Base-by-base conservation (phyloP, 1,284 basidiomycete genomes). In the Austroboletus olivaceoglutinosus region DNA sequence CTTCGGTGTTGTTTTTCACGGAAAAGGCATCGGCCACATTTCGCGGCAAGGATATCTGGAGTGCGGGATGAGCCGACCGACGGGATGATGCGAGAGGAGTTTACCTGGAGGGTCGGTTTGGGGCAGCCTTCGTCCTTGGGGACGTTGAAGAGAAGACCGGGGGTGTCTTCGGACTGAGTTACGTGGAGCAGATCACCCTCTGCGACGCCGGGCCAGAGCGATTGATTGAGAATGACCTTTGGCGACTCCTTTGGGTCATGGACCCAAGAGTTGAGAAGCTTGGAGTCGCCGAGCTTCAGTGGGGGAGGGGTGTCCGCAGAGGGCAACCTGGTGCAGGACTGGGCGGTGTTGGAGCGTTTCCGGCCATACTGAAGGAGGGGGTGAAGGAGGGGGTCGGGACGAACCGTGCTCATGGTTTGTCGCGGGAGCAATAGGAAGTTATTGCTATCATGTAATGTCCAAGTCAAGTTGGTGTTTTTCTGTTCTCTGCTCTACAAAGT, bases 121-220 rank as follows among this genome's bases (percentile, higher is more conserved):
- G 76, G 53, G 50, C 71, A 73, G 25, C 74, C 73, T 51, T 89
- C 86, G 45, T 87, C 82, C 58, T 75, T 80, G 19, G 78, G 77
- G 7, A 85, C 81, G 21, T 78, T 73, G 63, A 89, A 89, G 33
- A 91, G 70, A 57, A 86, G 84, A 1, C 78, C 80, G 5, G 74
- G 69, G 18, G 71, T 67, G 45, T 68, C 71, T 9, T 78, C 74
- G 19, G 73, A 68, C 31, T 72, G 70, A 42, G 71, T 70, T 33
- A 89, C 77, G 48, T 78, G 76, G 34, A 91, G 62, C 60, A 89
- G 70, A 60, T 91, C 89, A 10, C 88, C 89, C 58, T 86, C 85
- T 38, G 72, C 71, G 42, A 89, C 83, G 3, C 89, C 89, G 16
- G 85, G 84, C 84, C 86, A 90, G 63, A 75, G 81, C 18, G 79